A percentile compares a stretch with the other conserved stretches of the same genome.
These are phyloP conservation scores for Aureobasidium sp. DNA, from an alignment of 2,329 filamentous ascomycete species.

Conservation along the genomic window DNA sequence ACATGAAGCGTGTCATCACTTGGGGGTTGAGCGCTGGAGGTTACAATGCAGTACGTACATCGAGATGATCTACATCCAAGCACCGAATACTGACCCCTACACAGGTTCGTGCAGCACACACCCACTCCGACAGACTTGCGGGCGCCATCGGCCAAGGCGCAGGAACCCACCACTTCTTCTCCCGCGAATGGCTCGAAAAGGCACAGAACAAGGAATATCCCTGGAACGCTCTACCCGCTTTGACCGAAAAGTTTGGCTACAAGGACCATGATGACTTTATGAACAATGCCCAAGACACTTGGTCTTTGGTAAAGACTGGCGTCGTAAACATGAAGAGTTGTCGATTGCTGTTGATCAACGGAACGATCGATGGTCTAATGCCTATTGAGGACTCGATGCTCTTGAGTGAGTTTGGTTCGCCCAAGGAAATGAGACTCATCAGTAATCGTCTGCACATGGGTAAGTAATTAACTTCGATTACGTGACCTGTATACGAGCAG, in stretches of 20 bases:
- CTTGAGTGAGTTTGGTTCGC: conserved; percentile 54
- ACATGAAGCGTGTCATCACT: conserved; percentile 48
- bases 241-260: conserved; percentile 49
- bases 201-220: conserved; percentile 56
- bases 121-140: conserved; percentile 46
- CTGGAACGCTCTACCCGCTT: conserved; percentile 28
- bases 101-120: conserved; percentile 50
- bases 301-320: conserved; percentile 52
- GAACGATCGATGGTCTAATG: conserved; percentile 55
- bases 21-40: conserved; percentile 60
- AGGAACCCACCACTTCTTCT: conserved; percentile 54
- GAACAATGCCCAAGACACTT: conserved; percentile 43
- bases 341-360: conserved; percentile 51
- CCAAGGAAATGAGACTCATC: conserved; percentile 59
- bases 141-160: conserved; percentile 56
- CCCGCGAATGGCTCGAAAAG: conserved; percentile 49
- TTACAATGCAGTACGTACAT: conserved; percentile 50
- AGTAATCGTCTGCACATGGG: conserved; percentile 54
- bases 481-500: background rate
- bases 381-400: conserved; percentile 60
- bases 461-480: background rate
- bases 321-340: conserved; percentile 46
- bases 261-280: conserved; percentile 19
- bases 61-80: too few relatives aligned
- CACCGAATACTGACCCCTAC: background rate